Conservation (phyloP, 2,329 filamentous ascomycete genomes). For the Colletotrichum sp. region DNA sequence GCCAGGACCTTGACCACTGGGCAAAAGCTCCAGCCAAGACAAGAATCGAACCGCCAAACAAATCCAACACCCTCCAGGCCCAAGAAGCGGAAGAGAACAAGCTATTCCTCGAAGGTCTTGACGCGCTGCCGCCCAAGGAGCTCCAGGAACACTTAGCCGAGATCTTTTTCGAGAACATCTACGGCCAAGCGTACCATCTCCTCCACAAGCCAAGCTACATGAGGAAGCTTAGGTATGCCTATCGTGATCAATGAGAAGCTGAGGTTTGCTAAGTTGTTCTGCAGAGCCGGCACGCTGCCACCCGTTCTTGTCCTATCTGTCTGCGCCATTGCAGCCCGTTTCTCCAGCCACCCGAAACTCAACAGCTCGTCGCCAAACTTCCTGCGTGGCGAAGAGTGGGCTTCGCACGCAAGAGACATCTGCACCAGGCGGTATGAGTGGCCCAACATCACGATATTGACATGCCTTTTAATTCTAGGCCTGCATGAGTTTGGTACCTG, state of each 20-base stretch:
- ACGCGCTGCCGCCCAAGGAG: conserved; percentile 82
- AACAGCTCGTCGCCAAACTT: conserved; percentile 75
- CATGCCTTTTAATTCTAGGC: conserved; percentile 85
- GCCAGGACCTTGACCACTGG: conserved; percentile 82
- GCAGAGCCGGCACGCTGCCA: conserved; percentile 76
- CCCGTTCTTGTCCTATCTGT: conserved; percentile 93
- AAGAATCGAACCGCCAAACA: conserved; percentile 50
- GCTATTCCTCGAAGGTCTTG: conserved; percentile 80
- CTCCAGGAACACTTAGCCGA: conserved; percentile 93
- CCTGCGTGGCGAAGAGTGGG: conserved; percentile 90
- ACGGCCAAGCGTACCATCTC: conserved; percentile 92
- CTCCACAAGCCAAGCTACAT: conserved; percentile 98
- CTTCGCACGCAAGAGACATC: conserved; percentile 83
- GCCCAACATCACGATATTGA: conserved; percentile 95
- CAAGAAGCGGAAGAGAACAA: conserved; percentile 77
- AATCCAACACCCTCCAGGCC: conserved; percentile 58
- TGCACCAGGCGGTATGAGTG: conserved; percentile 88
- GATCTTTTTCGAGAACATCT: conserved; percentile 94
- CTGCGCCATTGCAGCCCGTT: conserved; percentile 93
- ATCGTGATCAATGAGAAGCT: background rate
- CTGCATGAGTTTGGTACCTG: conserved; percentile 97
- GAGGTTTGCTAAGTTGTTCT: conserved; percentile 26
- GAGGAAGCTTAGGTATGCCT: conserved; percentile 74
- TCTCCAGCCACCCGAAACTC: conserved; percentile 86
- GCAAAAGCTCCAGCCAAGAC: conserved; percentile 63